Conservation (phyloP, 1,284 basidiomycete species). For the Bondarzewia mesenterica region DNA sequence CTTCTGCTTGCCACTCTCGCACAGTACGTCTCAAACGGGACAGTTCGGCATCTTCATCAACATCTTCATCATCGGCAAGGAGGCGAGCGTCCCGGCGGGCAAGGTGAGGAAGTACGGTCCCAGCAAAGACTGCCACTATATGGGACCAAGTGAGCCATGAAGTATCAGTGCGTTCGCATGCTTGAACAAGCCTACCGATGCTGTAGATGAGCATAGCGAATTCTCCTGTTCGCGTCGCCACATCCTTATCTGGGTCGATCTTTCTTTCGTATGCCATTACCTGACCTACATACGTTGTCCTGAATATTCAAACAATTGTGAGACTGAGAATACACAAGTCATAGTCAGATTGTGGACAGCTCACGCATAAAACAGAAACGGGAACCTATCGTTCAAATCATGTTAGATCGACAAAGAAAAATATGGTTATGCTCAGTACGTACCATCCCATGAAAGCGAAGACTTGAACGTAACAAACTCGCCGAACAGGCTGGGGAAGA, state of each 20-base stretch:
- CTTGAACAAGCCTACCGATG: conserved; percentile 45
- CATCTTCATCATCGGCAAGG: conserved; percentile 60
- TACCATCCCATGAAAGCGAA: conserved; percentile 92
- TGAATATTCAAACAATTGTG: no score
- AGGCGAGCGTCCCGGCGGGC: conserved; percentile 73
- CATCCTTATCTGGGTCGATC: conserved; percentile 67
- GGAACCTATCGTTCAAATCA: conserved; percentile 56
- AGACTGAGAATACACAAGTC: conserved; percentile 4
- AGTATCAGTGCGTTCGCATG: not conserved
- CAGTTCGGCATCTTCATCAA: conserved; percentile 67
- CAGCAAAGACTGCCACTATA: conserved; percentile 78
- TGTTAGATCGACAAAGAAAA: conserved; percentile 1
- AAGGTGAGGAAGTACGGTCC: conserved; percentile 77
- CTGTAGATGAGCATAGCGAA: conserved; percentile 89
- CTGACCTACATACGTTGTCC: conserved; percentile 88
- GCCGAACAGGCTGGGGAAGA: conserved; percentile 75
- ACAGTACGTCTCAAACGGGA: conserved; percentile 62
- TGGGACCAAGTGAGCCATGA: conserved; percentile 4
- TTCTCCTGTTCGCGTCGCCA: conserved; percentile 81
- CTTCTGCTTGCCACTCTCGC: conserved; percentile 78
- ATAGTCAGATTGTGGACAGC: conserved; percentile 18
- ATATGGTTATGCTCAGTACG: conserved; percentile 17
- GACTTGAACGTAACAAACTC: conserved; percentile 87
- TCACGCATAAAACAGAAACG: conserved; percentile 88
- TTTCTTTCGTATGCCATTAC: conserved; percentile 77